phyloP scores from a whole-genome alignment of 441 rosid genomes.

The Populus tomentosa region DNA sequence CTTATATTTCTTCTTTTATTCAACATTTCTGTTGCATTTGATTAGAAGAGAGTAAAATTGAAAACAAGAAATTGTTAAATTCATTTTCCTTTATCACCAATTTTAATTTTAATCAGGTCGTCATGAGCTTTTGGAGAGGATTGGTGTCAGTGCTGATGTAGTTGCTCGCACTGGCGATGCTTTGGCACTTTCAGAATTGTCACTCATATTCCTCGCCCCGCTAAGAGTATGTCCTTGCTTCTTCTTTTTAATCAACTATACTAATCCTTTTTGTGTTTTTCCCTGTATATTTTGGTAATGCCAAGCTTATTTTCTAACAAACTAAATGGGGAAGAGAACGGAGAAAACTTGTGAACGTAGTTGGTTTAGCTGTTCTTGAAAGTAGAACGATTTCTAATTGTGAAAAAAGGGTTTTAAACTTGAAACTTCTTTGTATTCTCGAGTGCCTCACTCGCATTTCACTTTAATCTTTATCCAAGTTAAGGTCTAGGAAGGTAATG shows the following conservation, averaged over 20 bases:
- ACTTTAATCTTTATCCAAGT: background rate
- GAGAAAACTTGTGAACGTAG: background rate
- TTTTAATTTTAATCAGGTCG: constrained; percentile 40
- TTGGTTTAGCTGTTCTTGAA: background rate
- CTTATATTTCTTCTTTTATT: background rate
- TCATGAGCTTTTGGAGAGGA: constrained; percentile 61
- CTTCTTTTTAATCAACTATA: background rate
- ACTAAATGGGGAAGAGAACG: background rate
- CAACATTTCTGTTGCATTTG: background rate
- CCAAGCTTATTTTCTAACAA: background rate
- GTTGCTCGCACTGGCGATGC: constrained; percentile 63
- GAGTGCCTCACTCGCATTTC: background rate
- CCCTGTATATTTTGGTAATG: background rate
- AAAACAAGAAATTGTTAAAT: background rate
- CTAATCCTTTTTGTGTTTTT: background rate
- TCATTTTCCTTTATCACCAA: no score
- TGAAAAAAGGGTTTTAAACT: background rate
- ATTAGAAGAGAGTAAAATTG: background rate
- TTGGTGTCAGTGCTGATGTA: constrained; percentile 55
- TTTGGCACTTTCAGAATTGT: constrained; percentile 57
- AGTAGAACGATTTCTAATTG: background rate
- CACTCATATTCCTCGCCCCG: constrained; percentile 66
- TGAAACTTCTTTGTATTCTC: background rate
- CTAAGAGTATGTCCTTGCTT: constrained; percentile 44
- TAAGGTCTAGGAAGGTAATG: background rate